Conservation (phyloP, 495 filamentous ascomycete genomes). For the Hypomontagnella monticulosa region DNA sequence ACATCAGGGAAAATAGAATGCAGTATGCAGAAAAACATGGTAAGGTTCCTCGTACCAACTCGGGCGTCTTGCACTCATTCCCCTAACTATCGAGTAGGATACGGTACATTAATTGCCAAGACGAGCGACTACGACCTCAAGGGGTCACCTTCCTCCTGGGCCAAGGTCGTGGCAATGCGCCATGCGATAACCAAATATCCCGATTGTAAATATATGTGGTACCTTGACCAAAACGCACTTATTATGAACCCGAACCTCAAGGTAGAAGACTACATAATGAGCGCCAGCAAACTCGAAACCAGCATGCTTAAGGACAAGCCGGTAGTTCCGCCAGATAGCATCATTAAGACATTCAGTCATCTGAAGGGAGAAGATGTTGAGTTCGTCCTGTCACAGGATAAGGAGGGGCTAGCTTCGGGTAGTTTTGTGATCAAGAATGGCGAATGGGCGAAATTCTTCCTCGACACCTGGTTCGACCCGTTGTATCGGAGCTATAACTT, state of each 20-base stretch:
- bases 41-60: constrained; percentile 54
- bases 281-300: constrained; percentile 70
- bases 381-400: constrained; percentile 85
- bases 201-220: constrained; percentile 81
- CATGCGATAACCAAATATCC: constrained; percentile 87
- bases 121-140: constrained; percentile 78
- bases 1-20: constrained; percentile 81
- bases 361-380: constrained; percentile 80
- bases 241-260: constrained; percentile 84
- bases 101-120: constrained; percentile 83
- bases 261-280: constrained; percentile 76
- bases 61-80: not conserved
- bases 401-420: constrained; percentile 75
- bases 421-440: constrained; percentile 86
- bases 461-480: constrained; percentile 97
- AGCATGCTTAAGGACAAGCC: constrained; percentile 85
- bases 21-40: constrained; percentile 91
- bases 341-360: constrained; percentile 93
- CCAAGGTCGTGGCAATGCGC: constrained; percentile 82
- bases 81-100: constrained; percentile 65
- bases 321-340: constrained; percentile 92
- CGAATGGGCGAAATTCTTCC: constrained; percentile 90
- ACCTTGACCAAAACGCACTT: constrained; percentile 80
- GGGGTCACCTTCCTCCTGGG: constrained; percentile 75
- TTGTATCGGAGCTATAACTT: constrained; percentile 94